These are phyloP conservation scores for Citrus trifoliata DNA, from an alignment of 345 rosid genomes.

Conservation along the genomic window DNA sequence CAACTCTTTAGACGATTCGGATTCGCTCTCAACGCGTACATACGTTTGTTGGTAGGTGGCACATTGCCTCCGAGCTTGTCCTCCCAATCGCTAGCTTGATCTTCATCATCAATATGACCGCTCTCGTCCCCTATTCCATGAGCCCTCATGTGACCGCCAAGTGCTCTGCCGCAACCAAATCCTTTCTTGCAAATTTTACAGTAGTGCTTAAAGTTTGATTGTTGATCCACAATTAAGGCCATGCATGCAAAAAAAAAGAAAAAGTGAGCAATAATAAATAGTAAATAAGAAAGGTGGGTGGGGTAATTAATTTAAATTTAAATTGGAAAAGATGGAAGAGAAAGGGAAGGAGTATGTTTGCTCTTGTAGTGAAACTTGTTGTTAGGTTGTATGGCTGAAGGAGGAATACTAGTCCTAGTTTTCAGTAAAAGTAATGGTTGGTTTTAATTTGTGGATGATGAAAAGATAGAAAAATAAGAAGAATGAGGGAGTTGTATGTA, in stretches of 20 bases:
- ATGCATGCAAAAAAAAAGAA: conserved; percentile 12
- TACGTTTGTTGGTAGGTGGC: conserved; percentile 46
- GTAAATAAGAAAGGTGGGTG: not conserved
- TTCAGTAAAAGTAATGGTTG: conserved; percentile 47
- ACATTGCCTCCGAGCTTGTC: conserved; percentile 33
- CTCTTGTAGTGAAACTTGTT: conserved; percentile 49
- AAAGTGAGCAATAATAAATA: not conserved
- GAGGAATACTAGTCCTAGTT: conserved; percentile 42
- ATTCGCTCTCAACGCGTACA: conserved; percentile 67
- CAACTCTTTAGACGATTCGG: conserved; percentile 63
- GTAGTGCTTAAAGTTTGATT: conserved; percentile 45
- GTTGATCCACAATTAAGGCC: conserved; percentile 61
- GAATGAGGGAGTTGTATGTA: conserved; percentile 3
- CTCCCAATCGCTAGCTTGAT: conserved; percentile 58
- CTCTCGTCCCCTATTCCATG: conserved; percentile 69
- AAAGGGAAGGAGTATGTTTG: conserved; percentile 21
- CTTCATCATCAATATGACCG: conserved; percentile 48
- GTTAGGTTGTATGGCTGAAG: conserved; percentile 43
- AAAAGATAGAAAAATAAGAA: conserved; percentile 5
- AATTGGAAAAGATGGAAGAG: conserved; percentile 14
- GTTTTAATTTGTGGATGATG: conserved; percentile 24
- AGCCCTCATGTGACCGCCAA: conserved; percentile 83
- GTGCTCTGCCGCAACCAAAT: conserved; percentile 63
- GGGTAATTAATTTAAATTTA: not conserved
- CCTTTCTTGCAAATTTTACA: conserved; percentile 80